Evolutionary conservation across 257 asterid species (phyloP).

Genomic region (Coffea canephora): DNA sequence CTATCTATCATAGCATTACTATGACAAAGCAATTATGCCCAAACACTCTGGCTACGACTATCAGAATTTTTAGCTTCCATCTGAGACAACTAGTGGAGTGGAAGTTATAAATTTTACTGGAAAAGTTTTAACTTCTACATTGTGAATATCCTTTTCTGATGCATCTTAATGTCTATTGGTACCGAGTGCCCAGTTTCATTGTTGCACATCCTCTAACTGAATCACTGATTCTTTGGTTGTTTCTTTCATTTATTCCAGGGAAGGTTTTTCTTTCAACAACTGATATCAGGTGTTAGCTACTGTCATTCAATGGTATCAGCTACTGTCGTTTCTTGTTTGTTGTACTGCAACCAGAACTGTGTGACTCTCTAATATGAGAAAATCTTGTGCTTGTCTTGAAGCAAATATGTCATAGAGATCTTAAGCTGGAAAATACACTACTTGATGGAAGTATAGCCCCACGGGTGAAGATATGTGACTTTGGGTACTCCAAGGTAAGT

Average conservation of each 20-base stretch:
- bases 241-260: conserved; percentile 27
- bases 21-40: neutral
- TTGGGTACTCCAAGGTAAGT: conserved; percentile 47
- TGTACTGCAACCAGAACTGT: neutral
- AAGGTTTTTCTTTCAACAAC: conserved; percentile 48
- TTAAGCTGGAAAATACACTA: conserved; percentile 42
- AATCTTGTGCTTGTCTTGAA: conserved; percentile 16
- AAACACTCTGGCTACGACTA: neutral
- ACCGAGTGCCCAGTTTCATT: neutral
- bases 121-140: neutral
- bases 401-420: conserved; percentile 53
- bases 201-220: neutral
- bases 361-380: conserved; percentile 4
- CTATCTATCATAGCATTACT: neutral
- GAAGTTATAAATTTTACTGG: neutral
- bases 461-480: conserved; percentile 45
- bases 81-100: neutral
- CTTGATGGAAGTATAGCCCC: conserved; percentile 44
- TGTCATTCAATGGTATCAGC: conserved; percentile 43
- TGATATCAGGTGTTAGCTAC: conserved; percentile 47
- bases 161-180: neutral
- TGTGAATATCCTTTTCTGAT: neutral
- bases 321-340: neutral
- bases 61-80: neutral
- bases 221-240: neutral